These are phyloP conservation scores for Fomitopsis serialis DNA, from an alignment of 768 basidiomycete species.

Conservation along the genomic window DNA sequence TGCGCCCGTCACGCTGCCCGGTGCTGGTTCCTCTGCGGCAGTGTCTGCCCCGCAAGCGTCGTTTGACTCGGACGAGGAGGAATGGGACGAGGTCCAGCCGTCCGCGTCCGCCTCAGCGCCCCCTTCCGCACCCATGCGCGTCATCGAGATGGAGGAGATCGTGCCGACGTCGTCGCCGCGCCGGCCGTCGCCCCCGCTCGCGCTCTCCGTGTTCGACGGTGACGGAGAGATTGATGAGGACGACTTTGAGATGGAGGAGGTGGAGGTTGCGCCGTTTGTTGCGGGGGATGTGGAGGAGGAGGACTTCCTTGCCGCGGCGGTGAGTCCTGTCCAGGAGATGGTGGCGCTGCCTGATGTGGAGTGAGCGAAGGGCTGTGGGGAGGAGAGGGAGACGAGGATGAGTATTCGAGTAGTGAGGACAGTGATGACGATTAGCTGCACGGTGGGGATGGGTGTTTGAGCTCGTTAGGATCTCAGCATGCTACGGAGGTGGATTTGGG, in stretches of 20 bases:
- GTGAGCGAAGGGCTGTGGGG: conserved; percentile 8
- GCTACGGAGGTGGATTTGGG: too few species aligned
- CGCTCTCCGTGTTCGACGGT: background rate
- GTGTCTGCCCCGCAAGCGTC: too few species aligned
- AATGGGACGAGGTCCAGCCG: conserved; percentile 21
- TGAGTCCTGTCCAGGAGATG: conserved; percentile 13
- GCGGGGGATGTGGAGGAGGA: conserved; percentile 3
- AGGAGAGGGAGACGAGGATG: conserved; percentile 21
- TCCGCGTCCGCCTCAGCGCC: conserved; percentile 5
- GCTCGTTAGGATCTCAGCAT: too few species aligned
- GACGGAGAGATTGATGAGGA: background rate
- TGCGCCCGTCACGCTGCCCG: conserved; percentile 3
- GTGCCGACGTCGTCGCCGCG: conserved; percentile 9
- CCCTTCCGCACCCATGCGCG: conserved; percentile 3
- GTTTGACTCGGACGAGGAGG: conserved; percentile 19
- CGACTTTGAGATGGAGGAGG: conserved; percentile 13
- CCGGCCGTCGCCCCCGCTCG: conserved; percentile 1
- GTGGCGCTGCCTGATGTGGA: conserved; percentile 7
- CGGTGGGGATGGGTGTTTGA: too few species aligned
- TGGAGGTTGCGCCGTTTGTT: conserved; percentile 17
- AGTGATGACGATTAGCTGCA: conserved; percentile 26
- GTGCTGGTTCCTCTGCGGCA: too few species aligned
- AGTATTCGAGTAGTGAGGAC: conserved; percentile 21
- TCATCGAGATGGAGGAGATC: conserved; percentile 25
- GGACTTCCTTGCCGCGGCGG: conserved; percentile 13